A percentile compares a stretch with the other conserved stretches of the same genome.
Evolutionary conservation across 352 stramenopile genomes (phyloP).

Genomic region (Hyaloperonospora brassicae): DNA sequence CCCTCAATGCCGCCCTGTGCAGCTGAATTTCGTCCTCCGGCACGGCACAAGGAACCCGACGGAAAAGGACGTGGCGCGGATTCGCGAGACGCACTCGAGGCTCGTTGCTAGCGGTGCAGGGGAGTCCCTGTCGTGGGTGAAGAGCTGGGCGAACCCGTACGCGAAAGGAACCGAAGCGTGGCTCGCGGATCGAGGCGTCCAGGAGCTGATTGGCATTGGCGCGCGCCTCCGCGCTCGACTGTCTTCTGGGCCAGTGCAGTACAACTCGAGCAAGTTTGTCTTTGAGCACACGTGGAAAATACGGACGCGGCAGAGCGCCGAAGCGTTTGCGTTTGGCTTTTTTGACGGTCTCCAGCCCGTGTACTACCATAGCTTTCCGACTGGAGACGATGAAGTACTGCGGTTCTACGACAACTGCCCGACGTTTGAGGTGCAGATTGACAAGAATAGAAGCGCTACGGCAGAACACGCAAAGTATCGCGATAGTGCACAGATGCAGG

Average conservation of each 20-base stretch:
- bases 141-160: constrained; percentile 49
- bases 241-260: constrained; percentile 19
- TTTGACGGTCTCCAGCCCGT: constrained; percentile 57
- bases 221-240: constrained; percentile 44
- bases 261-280: constrained; percentile 30
- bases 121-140: constrained; percentile 24
- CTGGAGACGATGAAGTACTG: constrained; percentile 52
- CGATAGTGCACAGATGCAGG: constrained; percentile 39
- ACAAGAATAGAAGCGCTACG: constrained; percentile 54
- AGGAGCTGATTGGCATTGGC: constrained; percentile 55
- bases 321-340: constrained; percentile 68
- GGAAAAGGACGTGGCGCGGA: constrained; percentile 66
- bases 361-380: constrained; percentile 38
- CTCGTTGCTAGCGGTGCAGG: constrained; percentile 17
- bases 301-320: constrained; percentile 68
- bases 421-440: constrained; percentile 45
- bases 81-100: constrained; percentile 32
- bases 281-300: constrained; percentile 81
- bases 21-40: constrained; percentile 73
- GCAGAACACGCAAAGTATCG: constrained; percentile 51
- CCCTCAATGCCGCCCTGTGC: constrained; percentile 35
- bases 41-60: constrained; percentile 76
- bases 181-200: constrained; percentile 48
- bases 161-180: constrained; percentile 30
- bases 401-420: constrained; percentile 83